Evolutionary conservation across 2,329 filamentous ascomycete species (phyloP).

Genomic region (Apiospora arundinis): DNA sequence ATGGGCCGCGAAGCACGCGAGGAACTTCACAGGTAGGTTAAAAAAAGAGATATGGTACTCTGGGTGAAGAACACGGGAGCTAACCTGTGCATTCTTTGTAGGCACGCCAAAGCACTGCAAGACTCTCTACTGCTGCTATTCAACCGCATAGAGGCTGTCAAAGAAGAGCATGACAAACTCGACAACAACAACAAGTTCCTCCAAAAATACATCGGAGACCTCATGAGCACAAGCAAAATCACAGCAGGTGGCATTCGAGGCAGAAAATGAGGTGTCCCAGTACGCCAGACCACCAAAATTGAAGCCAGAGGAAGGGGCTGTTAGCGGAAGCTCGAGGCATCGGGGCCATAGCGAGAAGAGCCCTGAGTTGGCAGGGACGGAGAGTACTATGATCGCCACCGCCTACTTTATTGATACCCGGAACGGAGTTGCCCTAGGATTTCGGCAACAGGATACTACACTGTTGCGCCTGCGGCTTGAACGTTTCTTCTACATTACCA

Average conservation of each 20-base stretch:
- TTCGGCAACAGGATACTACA: background rate
- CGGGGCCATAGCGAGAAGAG: constrained; percentile 1
- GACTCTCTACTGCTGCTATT: constrained; percentile 88
- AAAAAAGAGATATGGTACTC: background rate
- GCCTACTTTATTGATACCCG: constrained; percentile 13
- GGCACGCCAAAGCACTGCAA: constrained; percentile 88
- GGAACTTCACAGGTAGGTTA: constrained; percentile 62
- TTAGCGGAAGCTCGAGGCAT: background rate
- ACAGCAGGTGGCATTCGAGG: constrained; percentile 61
- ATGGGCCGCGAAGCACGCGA: constrained; percentile 82
- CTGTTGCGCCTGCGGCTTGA: constrained; percentile 1
- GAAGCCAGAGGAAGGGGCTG: background rate
- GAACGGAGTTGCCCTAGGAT: background rate
- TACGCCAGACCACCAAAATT: background rate
- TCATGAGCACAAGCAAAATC: constrained; percentile 86
- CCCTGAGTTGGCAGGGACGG: constrained; percentile 1
- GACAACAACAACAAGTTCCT: constrained; percentile 97
- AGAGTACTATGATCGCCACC: background rate
- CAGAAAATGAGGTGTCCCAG: constrained; percentile 55
- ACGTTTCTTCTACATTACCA: background rate
- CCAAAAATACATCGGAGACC: constrained; percentile 96
- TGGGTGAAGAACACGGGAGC: background rate
- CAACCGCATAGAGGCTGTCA: constrained; percentile 92
- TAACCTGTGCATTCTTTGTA: constrained; percentile 43
- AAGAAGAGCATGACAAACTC: constrained; percentile 93